These are phyloP conservation scores for Fusarium tjaetaba DNA, from an alignment of 2,329 filamentous ascomycete genomes.

Conservation along the genomic window DNA sequence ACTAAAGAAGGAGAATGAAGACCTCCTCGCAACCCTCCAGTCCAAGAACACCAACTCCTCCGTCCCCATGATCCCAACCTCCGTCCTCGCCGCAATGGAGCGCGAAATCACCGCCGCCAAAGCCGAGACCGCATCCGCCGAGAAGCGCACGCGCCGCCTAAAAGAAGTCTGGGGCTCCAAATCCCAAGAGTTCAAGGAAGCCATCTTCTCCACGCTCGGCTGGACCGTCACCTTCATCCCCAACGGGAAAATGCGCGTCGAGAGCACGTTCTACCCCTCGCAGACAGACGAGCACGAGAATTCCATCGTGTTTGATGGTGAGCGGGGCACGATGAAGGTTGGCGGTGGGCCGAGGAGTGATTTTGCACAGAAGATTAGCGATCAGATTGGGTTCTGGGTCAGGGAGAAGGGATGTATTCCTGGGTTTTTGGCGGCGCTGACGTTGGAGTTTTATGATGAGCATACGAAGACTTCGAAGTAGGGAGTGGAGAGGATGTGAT, in stretches of 20 bases:
- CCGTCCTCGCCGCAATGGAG: slow-evolving; percentile 78
- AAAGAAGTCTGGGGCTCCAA: slow-evolving; percentile 95
- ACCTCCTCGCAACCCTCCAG: slow-evolving; percentile 78
- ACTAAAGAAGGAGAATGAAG: slow-evolving; percentile 84
- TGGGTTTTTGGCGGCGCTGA: slow-evolving; percentile 90
- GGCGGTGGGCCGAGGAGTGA: slow-evolving; percentile 86
- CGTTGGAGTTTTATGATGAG: slow-evolving; percentile 91
- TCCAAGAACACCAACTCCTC: slow-evolving; percentile 52
- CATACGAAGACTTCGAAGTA: slow-evolving; percentile 46
- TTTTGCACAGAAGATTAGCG: slow-evolving; percentile 86
- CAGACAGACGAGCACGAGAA: slow-evolving; percentile 75
- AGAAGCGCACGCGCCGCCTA: slow-evolving; percentile 85
- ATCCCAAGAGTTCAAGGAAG: slow-evolving; percentile 93
- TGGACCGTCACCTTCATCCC: slow-evolving; percentile 97
- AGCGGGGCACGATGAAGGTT: slow-evolving; percentile 98
- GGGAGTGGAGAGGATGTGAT: slow-evolving; percentile 23
- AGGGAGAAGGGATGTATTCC: slow-evolving; percentile 93
- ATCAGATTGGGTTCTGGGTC: slow-evolving; percentile 95
- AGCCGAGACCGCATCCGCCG: slow-evolving; percentile 74
- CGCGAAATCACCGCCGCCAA: slow-evolving; percentile 79
- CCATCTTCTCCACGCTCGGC: slow-evolving; percentile 88
- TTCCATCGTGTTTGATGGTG: slow-evolving; percentile 86
- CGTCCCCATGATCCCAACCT: slow-evolving; percentile 76
- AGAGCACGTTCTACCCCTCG: slow-evolving; percentile 82
- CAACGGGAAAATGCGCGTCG: slow-evolving; percentile 95